Evolutionary conservation across 306 rosid genomes (phyloP).

Genomic region (Quercus alba): DNA sequence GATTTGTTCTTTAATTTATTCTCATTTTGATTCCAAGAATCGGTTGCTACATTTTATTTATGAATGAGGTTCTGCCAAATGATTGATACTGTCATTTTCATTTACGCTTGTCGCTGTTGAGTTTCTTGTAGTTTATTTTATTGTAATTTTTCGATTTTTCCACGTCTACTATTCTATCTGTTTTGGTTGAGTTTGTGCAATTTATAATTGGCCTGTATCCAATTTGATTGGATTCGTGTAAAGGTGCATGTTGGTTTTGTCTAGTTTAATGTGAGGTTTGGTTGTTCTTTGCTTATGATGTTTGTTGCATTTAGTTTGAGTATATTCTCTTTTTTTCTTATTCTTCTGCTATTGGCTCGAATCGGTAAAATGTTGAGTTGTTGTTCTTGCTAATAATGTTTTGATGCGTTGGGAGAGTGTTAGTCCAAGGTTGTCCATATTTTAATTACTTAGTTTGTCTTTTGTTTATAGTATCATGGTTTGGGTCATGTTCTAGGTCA

Average conservation of each 20-base stretch:
- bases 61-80: neutral
- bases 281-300: neutral
- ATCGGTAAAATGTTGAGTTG: neutral
- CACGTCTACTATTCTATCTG: neutral
- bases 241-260: neutral
- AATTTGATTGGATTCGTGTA: neutral
- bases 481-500: neutral
- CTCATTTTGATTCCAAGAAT: neutral
- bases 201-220: neutral
- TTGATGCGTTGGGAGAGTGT: neutral
- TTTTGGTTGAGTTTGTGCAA: neutral
- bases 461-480: neutral
- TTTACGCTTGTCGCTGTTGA: neutral
- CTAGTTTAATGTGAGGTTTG: neutral
- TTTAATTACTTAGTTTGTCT: neutral
- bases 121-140: neutral
- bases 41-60: neutral
- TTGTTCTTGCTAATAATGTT: neutral
- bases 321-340: neutral
- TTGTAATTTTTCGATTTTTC: neutral
- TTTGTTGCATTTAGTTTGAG: neutral
- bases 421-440: neutral
- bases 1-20: neutral
- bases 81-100: neutral
- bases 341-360: neutral